phyloP scores from a whole-genome alignment of 2,329 filamentous ascomycete genomes.

The Monosporascus cannonballus region DNA sequence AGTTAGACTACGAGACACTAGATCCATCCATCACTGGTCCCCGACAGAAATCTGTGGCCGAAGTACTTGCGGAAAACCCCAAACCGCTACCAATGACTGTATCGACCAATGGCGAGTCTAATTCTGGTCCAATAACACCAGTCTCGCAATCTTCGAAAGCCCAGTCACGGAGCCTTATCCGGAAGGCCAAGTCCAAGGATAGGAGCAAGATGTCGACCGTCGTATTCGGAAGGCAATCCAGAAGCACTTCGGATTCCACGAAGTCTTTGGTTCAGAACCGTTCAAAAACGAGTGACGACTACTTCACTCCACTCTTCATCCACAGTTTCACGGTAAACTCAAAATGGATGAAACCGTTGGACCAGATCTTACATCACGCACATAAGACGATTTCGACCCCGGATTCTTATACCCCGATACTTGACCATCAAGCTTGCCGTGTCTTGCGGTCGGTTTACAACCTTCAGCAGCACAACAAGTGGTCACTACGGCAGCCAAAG shows the following conservation, averaged over 20 bases:
- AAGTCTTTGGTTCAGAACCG: constrained; percentile 31
- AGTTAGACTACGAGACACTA: constrained; percentile 12
- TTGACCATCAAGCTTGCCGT: constrained; percentile 82
- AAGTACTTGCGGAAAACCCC: constrained; percentile 22
- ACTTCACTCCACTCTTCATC: constrained; percentile 57
- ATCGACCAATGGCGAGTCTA: constrained; percentile 12
- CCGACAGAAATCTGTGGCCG: constrained; percentile 26
- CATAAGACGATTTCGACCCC: constrained; percentile 86
- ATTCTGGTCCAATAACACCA: constrained; percentile 20
- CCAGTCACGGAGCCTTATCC: constrained; percentile 29
- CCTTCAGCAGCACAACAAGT: constrained; percentile 83
- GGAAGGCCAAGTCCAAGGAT: constrained; percentile 48
- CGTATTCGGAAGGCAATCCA: constrained; percentile 65
- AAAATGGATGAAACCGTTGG: constrained; percentile 56
- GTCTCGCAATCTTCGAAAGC: constrained; percentile 22
- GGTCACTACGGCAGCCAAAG: constrained; percentile 86
- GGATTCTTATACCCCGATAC: constrained; percentile 75
- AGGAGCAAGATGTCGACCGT: constrained; percentile 68
- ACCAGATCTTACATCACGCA: constrained; percentile 71
- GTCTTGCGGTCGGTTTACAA: constrained; percentile 84
- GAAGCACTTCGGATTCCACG: constrained; percentile 41
- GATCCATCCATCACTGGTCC: constrained; percentile 21
- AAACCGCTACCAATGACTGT: constrained; percentile 3
- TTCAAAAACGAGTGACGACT: constrained; percentile 47
- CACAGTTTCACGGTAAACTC: constrained; percentile 50